Evolutionary conservation across 371 early-diverging fungal species (phyloP).

Genomic region (Mortierella sp.): DNA sequence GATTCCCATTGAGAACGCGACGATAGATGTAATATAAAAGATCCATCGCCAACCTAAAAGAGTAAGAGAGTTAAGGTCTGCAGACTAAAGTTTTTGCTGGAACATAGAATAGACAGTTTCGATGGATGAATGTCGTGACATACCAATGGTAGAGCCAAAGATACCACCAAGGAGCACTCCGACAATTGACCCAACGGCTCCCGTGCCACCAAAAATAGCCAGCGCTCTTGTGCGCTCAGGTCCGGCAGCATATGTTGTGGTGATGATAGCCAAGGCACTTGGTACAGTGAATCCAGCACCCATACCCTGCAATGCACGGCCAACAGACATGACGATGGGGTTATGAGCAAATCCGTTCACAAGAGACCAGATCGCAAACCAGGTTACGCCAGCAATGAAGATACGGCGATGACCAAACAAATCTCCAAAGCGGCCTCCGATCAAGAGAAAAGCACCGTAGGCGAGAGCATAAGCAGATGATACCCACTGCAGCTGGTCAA

Average conservation of each 20-base stretch:
- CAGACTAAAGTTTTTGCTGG: too few species aligned
- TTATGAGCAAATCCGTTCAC: conserved; percentile 55
- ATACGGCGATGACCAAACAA: conserved; percentile 57
- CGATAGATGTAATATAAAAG: conserved; percentile 57
- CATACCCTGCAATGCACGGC: conserved; percentile 59
- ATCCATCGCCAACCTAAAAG: conserved; percentile 59
- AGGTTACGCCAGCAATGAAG: conserved; percentile 51
- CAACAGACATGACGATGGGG: conserved; percentile 53
- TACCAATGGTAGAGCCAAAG: conserved; percentile 41
- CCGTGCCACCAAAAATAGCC: conserved; percentile 42
- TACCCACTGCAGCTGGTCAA: conserved; percentile 48
- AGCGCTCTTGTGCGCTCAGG: conserved; percentile 31
- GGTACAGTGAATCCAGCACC: conserved; percentile 62
- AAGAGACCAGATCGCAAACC: conserved; percentile 50
- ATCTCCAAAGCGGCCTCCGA: conserved; percentile 61
- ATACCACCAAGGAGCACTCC: conserved; percentile 39
- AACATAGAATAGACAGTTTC: not conserved
- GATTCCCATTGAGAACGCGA: conserved; percentile 26
- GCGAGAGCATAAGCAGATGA: conserved; percentile 58
- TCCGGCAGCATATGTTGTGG: conserved; percentile 42
- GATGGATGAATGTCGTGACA: too few species aligned
- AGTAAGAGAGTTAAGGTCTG: too few species aligned
- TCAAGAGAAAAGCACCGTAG: conserved; percentile 58
- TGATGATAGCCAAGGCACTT: conserved; percentile 57
- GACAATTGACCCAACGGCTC: conserved; percentile 23